Conservation (phyloP, 192 early-diverging fungal species). For the Dimargaris cristalligena region DNA sequence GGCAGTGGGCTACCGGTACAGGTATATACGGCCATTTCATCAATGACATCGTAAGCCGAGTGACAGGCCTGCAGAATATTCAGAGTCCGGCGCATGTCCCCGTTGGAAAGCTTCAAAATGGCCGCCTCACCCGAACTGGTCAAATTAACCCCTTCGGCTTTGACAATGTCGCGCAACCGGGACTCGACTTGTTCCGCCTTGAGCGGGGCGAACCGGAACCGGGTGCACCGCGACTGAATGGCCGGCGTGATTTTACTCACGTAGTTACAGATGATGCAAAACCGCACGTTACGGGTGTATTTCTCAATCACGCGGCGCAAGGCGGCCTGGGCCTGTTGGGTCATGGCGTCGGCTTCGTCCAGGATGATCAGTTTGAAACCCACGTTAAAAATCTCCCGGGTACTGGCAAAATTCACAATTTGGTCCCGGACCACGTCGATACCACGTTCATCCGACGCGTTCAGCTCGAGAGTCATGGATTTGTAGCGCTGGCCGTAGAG, state of each 20-base stretch:
- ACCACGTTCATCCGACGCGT: constrained; percentile 96
- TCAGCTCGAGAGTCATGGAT: constrained; percentile 91
- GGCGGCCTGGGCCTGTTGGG: constrained; percentile 76
- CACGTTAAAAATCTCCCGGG: constrained; percentile 78
- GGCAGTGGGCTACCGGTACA: constrained; percentile 87
- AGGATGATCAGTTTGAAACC: constrained; percentile 94
- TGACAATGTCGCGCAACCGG: constrained; percentile 52
- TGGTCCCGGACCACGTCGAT: constrained; percentile 96
- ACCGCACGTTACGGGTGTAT: constrained; percentile 93
- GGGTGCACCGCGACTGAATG: constrained; percentile 94
- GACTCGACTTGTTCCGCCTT: constrained; percentile 56
- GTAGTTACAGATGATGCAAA: constrained; percentile 99
- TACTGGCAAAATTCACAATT: constrained; percentile 96
- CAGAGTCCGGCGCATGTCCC: constrained; percentile 95
- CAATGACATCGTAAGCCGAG: constrained; percentile 61
- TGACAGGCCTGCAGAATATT: constrained; percentile 92
- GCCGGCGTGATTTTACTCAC: constrained; percentile 95
- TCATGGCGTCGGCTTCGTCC: constrained; percentile 97
- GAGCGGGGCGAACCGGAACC: constrained; percentile 88
- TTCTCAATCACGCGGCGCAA: constrained; percentile 94
- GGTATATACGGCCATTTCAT: constrained; percentile 69
- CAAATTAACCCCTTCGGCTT: constrained; percentile 64
- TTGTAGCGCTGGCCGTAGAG: constrained; percentile 70
- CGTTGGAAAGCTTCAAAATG: constrained; percentile 63
- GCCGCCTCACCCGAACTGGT: constrained; percentile 63